These are phyloP conservation scores for Pichia sp. DNA, from an alignment of 1,139 yeast species.

Conservation along the genomic window DNA sequence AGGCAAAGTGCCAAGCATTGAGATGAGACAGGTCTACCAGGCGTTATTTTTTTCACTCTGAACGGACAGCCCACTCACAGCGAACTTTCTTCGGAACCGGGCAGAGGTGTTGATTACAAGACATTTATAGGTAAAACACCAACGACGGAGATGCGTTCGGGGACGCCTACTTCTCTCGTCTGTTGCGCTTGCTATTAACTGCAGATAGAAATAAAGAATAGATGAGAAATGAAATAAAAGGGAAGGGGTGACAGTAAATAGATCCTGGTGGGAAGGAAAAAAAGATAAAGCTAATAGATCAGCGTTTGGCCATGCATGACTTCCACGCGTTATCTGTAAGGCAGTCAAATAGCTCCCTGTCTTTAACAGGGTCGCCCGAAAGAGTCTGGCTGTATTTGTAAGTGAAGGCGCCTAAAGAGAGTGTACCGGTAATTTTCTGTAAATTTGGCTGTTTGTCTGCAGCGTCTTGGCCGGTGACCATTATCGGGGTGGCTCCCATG, in stretches of 20 bases:
- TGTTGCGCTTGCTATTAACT: background rate
- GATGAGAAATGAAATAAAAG: background rate
- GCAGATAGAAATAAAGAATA: background rate
- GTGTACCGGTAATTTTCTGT: slow-evolving; percentile 12
- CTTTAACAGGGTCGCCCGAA: slow-evolving; percentile 12
- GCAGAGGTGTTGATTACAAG: no score
- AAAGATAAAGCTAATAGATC: background rate
- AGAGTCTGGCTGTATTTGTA: slow-evolving; percentile 16
- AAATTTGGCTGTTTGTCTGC: background rate
- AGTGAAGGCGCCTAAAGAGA: slow-evolving; percentile 14
- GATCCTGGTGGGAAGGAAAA: background rate
- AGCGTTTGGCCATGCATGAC: slow-evolving; percentile 15
- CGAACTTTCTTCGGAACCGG: background rate
- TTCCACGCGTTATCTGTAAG: slow-evolving; percentile 17
- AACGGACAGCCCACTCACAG: background rate
- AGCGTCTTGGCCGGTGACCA: background rate
- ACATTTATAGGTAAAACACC: background rate
- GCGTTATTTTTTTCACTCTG: background rate
- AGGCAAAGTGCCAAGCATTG: background rate
- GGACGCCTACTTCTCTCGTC: background rate
- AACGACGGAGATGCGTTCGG: background rate
- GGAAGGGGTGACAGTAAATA: no score
- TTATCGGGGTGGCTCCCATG: background rate
- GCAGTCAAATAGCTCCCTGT: slow-evolving; percentile 15
- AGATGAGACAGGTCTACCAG: background rate